These are phyloP conservation scores for Iris pallida DNA, from an alignment of 116 monocot species.

Conservation along the genomic window DNA sequence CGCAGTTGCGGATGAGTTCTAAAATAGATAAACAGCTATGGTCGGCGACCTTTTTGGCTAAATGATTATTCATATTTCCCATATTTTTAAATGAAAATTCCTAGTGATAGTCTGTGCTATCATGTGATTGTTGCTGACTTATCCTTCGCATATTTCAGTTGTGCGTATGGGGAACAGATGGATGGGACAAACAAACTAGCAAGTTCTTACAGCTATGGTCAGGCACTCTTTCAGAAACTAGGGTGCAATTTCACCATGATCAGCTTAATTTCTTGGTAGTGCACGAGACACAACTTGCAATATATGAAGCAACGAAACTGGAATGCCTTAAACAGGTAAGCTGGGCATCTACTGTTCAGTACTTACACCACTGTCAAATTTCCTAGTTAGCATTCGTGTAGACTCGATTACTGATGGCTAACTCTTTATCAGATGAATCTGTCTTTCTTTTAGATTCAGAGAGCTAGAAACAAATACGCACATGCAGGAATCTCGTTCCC, in stretches of 20 bases:
- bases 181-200: conserved; percentile 32
- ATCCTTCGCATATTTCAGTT: conserved; percentile 18
- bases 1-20: conserved; percentile 1
- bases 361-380: not conserved
- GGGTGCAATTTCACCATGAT: conserved; percentile 42
- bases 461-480: too few species aligned
- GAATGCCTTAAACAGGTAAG: conserved; percentile 38
- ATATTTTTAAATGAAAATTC: too few species aligned
- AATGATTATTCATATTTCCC: too few species aligned
- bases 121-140: not conserved
- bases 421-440: not conserved
- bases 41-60: too few species aligned
- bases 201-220: conserved; percentile 27
- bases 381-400: not conserved
- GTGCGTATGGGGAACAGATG: conserved; percentile 36
- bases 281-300: conserved; percentile 26
- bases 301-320: conserved; percentile 41
- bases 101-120: not conserved
- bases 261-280: conserved; percentile 37
- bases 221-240: conserved; percentile 20
- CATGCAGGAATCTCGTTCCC: too few species aligned
- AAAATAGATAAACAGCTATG: too few species aligned
- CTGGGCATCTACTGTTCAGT: not conserved
- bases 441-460: too few species aligned
- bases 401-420: not conserved